Evolutionary conservation across 176 grass and related monocot species (phyloP).

Genomic region (Oryza officinalis): DNA sequence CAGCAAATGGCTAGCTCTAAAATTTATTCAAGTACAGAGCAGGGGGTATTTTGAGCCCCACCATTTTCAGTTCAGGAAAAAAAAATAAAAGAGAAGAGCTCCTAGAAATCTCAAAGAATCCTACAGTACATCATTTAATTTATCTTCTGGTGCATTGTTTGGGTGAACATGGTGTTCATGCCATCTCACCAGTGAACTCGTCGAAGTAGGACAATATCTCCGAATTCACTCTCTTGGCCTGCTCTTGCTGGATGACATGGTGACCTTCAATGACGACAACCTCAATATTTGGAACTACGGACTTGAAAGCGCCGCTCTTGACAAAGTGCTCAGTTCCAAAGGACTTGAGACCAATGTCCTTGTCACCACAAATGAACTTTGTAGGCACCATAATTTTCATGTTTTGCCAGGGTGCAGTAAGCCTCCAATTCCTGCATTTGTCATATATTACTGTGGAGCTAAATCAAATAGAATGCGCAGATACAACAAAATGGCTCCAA

Average conservation of each 20-base stretch:
- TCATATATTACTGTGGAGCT: constrained; percentile 5
- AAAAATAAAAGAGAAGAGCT: neutral
- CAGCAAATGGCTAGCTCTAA: neutral
- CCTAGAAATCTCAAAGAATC: neutral
- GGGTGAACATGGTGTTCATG: neutral
- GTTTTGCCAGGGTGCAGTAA: constrained; percentile 57
- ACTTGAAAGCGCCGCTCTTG: constrained; percentile 44
- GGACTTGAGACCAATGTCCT: constrained; percentile 40
- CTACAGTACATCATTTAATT: neutral
- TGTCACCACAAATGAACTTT: constrained; percentile 52
- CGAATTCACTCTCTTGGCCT: constrained; percentile 45
- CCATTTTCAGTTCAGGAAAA: neutral
- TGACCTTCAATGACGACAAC: constrained; percentile 49
- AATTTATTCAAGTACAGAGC: constrained; percentile 13
- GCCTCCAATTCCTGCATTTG: constrained; percentile 52
- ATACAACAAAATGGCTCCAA: neutral
- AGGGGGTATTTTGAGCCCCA: neutral
- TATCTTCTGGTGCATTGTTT: neutral
- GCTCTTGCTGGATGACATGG: constrained; percentile 68
- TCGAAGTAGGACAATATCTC: constrained; percentile 61
- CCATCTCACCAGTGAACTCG: constrained; percentile 17
- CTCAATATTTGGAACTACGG: constrained; percentile 46
- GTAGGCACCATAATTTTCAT: constrained; percentile 50
- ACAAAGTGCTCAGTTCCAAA: constrained; percentile 36
- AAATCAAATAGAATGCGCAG: neutral